Percentiles rank a stretch among this genome's conserved stretches.
These are phyloP conservation scores for Fomitiporia mediterranea DNA, from an alignment of 1,284 basidiomycete species.

Conservation along the genomic window DNA sequence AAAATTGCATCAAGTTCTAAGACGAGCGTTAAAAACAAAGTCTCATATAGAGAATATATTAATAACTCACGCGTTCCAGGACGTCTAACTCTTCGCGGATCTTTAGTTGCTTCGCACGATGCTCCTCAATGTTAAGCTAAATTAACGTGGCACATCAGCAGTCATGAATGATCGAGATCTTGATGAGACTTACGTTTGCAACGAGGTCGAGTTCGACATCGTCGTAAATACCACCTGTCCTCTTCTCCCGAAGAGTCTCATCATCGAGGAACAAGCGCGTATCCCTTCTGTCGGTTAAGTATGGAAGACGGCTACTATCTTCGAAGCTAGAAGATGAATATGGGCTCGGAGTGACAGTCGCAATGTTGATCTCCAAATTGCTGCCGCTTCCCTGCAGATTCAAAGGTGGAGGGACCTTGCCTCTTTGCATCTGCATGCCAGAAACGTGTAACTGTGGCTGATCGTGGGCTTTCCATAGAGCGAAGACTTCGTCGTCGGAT, in stretches of 20 bases:
- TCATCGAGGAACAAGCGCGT: constrained; percentile 5
- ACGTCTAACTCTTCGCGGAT: constrained; percentile 69
- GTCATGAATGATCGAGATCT: constrained; percentile 17
- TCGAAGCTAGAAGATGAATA: constrained; percentile 7
- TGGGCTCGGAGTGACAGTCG: constrained; percentile 15
- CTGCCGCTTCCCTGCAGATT: constrained; percentile 5
- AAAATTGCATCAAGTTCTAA: constrained; percentile 65
- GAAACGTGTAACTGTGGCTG: constrained; percentile 8
- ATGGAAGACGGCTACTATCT: constrained; percentile 9
- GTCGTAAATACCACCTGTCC: constrained; percentile 65
- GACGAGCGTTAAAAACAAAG: constrained; percentile 1
- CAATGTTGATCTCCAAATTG: constrained; percentile 6
- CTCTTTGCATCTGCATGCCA: not conserved
- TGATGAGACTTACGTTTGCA: constrained; percentile 26
- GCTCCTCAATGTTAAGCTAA: constrained; percentile 18
- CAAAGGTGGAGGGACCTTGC: constrained; percentile 11
- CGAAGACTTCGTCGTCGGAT: constrained; percentile 40
- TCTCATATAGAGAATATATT: constrained; percentile 1
- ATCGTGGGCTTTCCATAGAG: constrained; percentile 12
- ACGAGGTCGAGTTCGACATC: constrained; percentile 64
- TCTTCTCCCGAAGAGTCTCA: constrained; percentile 39
- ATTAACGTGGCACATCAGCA: constrained; percentile 19
- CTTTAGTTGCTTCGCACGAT: constrained; percentile 60
- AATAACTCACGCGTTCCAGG: constrained; percentile 56
- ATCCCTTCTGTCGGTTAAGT: constrained; percentile 5